Base-by-base conservation (phyloP, 495 filamentous ascomycete species). In the Annulohypoxylon bovei region DNA sequence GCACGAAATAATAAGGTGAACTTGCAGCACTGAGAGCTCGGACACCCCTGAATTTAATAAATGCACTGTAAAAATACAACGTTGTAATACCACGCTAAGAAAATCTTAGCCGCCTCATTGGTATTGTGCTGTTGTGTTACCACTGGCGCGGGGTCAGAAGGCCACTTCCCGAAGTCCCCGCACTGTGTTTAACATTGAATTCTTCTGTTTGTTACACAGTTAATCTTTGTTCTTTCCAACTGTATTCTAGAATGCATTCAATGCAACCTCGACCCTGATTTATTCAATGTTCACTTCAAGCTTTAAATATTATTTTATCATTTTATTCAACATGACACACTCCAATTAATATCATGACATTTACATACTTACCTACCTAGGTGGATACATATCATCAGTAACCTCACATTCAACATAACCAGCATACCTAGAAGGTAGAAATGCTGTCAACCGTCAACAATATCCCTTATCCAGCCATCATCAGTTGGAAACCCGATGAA, bases 11-110 rank as follows among this genome's bases (percentile, higher is more conserved):
- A 18, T 28, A 58, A 50, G 56, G 16, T 57, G 49, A 59, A 37
- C 46, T 33, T 9, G 12, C 35, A 6, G n/a, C n/a, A n/a, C n/a
- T n/a, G n/a, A 42, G 20, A 57, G 58, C 54, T 68, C 35, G 22
- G 53, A 59, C 65, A 50, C 70, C 70, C 70, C 70, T 72, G 70
- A 68, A 68, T 72, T 72, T 72, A 68, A 72, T 68, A 33, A 65
- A 39, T 59, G 54, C 64, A 72, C 60, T 68, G 60, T 68, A 50
- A 20, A 40, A 40, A 65, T 72, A 55, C 64, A 56, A 72, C 70
- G 50, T 60, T 61, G 22, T 37, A 64, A 22, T 60, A 32, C 65
- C 49, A 65, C 14, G 65, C 70, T 56, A 72, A 72, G 64, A 52
- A 37, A 44, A 62, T 59, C 64, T 50, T 59, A 60, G 54, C 58